Evolutionary conservation across 116 monocot genomes (phyloP).

Genomic region (Papilionanthe hybrid): DNA sequence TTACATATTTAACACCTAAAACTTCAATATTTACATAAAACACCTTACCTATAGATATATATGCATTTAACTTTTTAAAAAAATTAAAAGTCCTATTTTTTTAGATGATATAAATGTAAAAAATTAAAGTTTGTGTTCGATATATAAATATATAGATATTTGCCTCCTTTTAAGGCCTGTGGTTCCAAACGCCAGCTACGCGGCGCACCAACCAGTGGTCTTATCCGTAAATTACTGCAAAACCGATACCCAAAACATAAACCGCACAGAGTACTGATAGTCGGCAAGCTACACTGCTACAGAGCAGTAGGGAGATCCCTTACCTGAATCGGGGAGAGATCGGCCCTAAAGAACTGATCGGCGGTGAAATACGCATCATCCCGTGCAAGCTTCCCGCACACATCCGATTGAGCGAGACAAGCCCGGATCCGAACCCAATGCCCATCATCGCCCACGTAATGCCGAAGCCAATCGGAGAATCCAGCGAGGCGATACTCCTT

Average conservation of each 20-base stretch:
- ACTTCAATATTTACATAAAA: too few species aligned
- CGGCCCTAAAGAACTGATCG: conserved; percentile 44
- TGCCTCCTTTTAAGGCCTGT: too few species aligned
- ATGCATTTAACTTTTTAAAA: too few species aligned
- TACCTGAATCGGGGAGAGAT: conserved; percentile 75
- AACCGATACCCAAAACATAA: neutral
- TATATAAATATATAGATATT: too few species aligned
- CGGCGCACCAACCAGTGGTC: neutral
- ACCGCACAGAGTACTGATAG: neutral
- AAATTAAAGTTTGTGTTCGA: too few species aligned
- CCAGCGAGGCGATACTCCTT: conserved; percentile 62
- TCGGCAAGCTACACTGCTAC: neutral
- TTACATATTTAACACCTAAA: too few species aligned
- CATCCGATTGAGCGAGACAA: conserved; percentile 39
- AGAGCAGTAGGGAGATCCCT: neutral
- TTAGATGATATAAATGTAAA: too few species aligned
- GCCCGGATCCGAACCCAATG: conserved; percentile 49
- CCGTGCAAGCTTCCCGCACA: conserved; percentile 45
- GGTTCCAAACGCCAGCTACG: too few species aligned
- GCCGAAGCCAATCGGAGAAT: conserved; percentile 61
- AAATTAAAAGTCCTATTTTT: too few species aligned
- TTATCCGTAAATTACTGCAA: conserved; percentile 6
- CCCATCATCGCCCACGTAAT: conserved; percentile 26
- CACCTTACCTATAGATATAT: too few species aligned
- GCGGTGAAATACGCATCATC: conserved; percentile 35